Conservation (phyloP, 208 protist species). For the Leishmania tarentolae region DNA sequence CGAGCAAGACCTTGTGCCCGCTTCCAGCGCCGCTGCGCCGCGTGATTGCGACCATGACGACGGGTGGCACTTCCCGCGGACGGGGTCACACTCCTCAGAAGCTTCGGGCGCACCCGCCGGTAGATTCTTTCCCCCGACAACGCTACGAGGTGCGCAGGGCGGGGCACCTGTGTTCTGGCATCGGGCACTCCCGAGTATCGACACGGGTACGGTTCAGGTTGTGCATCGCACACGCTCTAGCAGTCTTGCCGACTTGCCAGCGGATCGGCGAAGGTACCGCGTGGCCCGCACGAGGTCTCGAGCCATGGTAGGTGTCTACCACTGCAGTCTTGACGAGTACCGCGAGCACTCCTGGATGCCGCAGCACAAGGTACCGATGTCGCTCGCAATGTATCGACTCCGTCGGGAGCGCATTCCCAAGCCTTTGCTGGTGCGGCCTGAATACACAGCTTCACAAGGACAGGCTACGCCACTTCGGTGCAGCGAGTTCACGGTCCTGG, state of each 20-base stretch:
- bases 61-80: background rate
- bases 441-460: background rate
- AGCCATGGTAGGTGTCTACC: slow-evolving; percentile 15
- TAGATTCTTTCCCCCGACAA: slow-evolving; percentile 10
- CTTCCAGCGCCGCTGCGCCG: background rate
- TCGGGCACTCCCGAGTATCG: slow-evolving; percentile 17
- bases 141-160: slow-evolving; percentile 10
- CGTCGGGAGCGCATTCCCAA: slow-evolving; percentile 24
- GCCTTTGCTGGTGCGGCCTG: slow-evolving; percentile 12
- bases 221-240: slow-evolving; percentile 5
- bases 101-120: background rate
- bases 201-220: slow-evolving; percentile 20
- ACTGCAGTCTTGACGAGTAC: slow-evolving; percentile 22
- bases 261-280: background rate
- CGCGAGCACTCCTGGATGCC: slow-evolving; percentile 16
- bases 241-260: background rate
- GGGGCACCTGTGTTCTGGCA: slow-evolving; percentile 25
- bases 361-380: slow-evolving; percentile 11
- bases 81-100: background rate
- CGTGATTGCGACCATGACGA: background rate
- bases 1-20: slow-evolving; percentile 38
- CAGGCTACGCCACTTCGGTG: background rate
- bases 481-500: background rate
- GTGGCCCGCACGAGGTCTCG: background rate
- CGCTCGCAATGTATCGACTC: slow-evolving; percentile 19